These are phyloP conservation scores for Cladosporium sphaerospermum DNA, from an alignment of 2,329 filamentous ascomycete species.

Conservation along the genomic window DNA sequence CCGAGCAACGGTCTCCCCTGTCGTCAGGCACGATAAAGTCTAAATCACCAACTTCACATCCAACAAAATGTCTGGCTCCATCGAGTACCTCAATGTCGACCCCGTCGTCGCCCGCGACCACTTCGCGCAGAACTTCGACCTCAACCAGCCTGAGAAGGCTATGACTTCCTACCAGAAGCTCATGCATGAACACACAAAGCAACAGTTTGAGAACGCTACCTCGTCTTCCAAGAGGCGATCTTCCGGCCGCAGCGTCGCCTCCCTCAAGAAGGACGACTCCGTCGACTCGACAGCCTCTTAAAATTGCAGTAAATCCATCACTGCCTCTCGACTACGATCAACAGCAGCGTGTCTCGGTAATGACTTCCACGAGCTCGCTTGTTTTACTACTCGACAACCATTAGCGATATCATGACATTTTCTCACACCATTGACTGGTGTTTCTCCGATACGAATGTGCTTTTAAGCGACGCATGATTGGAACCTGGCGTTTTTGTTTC, in stretches of 20 bases:
- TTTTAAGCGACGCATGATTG: too few species aligned
- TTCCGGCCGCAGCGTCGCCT: slow-evolving; percentile 15
- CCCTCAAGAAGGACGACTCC: slow-evolving; percentile 21
- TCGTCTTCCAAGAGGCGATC: slow-evolving; percentile 40
- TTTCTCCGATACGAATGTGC: too few species aligned
- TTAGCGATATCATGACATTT: too few species aligned
- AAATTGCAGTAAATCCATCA: background rate
- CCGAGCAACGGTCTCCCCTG: background rate
- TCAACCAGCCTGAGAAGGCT: slow-evolving; percentile 34
- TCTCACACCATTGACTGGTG: too few species aligned
- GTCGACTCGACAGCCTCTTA: slow-evolving; percentile 22
- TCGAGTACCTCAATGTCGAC: slow-evolving; percentile 34
- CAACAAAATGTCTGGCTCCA: slow-evolving; percentile 22
- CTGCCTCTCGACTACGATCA: too few species aligned
- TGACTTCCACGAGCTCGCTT: too few species aligned
- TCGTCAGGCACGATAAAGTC: background rate
- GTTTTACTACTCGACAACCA: too few species aligned
- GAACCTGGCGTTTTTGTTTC: too few species aligned
- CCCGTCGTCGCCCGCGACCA: slow-evolving; percentile 38
- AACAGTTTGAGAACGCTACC: slow-evolving; percentile 41
- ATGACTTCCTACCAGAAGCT: slow-evolving; percentile 43
- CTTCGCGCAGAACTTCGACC: slow-evolving; percentile 39
- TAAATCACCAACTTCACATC: background rate
- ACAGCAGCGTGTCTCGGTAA: too few species aligned
- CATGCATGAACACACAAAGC: slow-evolving; percentile 47